phyloP scores from a whole-genome alignment of 352 stramenopile species.

The Phytophthora sp. region DNA sequence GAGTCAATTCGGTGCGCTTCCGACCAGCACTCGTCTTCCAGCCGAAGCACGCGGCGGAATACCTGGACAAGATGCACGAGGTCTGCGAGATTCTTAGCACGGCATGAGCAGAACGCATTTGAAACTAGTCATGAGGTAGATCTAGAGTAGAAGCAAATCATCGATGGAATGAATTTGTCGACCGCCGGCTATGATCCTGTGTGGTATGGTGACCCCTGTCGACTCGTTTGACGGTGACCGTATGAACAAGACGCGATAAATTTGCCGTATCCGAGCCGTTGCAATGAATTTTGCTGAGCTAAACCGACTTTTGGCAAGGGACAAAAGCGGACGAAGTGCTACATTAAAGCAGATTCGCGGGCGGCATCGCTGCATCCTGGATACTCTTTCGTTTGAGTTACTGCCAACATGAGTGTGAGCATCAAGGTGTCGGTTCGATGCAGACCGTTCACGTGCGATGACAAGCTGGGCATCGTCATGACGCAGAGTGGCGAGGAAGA shows the following conservation, averaged over 20 bases:
- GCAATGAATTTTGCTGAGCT: neutral
- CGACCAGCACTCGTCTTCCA: conserved; percentile 81
- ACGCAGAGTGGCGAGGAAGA: conserved; percentile 92
- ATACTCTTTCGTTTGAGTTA: neutral
- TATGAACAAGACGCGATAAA: neutral
- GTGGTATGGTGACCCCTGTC: too few relatives aligned
- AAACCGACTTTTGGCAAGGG: conserved; percentile 37
- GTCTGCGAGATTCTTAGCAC: conserved; percentile 45
- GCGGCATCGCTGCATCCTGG: neutral
- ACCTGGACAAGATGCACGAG: conserved; percentile 72
- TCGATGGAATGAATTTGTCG: conserved; percentile 9
- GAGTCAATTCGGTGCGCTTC: conserved; percentile 74
- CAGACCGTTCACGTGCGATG: conserved; percentile 89
- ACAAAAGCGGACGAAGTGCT: conserved; percentile 5
- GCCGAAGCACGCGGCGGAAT: conserved; percentile 75
- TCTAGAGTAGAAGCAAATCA: conserved; percentile 27
- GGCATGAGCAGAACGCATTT: conserved; percentile 2
- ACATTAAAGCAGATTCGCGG: neutral
- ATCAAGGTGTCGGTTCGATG: conserved; percentile 92
- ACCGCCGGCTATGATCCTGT: neutral
- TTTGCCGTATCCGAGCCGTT: conserved; percentile 8
- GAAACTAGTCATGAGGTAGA: conserved; percentile 1
- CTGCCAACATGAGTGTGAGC: conserved; percentile 75
- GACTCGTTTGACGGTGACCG: too few relatives aligned
- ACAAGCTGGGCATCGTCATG: conserved; percentile 92